Percentiles rank a stretch among this genome's conserved stretches.
phyloP scores from a whole-genome alignment of 2,329 filamentous ascomycete genomes.

The Penicillium sp. region DNA sequence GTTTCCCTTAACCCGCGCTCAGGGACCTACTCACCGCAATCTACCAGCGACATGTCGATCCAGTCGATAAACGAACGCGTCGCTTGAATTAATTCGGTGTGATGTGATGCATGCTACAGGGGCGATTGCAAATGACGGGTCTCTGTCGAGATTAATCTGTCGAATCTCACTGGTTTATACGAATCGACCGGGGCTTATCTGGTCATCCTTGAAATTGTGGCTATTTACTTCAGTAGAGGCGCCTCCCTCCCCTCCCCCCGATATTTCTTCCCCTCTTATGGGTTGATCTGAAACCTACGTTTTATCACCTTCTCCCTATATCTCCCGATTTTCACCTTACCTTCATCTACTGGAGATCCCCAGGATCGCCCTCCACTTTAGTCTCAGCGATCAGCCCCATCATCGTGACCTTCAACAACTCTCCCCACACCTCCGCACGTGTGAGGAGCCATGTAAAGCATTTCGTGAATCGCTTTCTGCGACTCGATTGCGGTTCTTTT shows the following conservation, averaged over 20 bases:
- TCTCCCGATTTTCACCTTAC: neutral
- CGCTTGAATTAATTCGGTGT: neutral
- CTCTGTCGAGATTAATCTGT: slow-evolving; percentile 10
- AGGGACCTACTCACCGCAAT: neutral
- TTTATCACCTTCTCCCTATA: neutral
- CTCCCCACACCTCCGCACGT: slow-evolving; percentile 16
- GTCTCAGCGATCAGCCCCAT: slow-evolving; percentile 2
- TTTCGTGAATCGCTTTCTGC: neutral
- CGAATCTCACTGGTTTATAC: slow-evolving; percentile 14
- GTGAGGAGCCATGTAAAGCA: slow-evolving; percentile 23
- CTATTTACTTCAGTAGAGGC: slow-evolving; percentile 12
- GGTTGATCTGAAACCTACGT: neutral
- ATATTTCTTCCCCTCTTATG: neutral
- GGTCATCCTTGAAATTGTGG: slow-evolving; percentile 7
- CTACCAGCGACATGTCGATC: neutral
- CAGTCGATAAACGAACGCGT: neutral
- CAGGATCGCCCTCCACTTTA: neutral
- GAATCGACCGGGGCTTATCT: slow-evolving; percentile 2
- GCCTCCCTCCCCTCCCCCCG: slow-evolving; percentile 1
- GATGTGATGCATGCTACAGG: neutral
- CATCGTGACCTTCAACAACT: neutral
- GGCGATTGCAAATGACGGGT: neutral
- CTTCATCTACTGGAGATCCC: neutral
- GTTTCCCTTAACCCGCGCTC: neutral
- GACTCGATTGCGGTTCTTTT: neutral